Evolutionary conservation across 371 early-diverging fungal species (phyloP), one percentile per base, ranked within the genome.

Genomic region (Mortierella polycephala): DNA sequence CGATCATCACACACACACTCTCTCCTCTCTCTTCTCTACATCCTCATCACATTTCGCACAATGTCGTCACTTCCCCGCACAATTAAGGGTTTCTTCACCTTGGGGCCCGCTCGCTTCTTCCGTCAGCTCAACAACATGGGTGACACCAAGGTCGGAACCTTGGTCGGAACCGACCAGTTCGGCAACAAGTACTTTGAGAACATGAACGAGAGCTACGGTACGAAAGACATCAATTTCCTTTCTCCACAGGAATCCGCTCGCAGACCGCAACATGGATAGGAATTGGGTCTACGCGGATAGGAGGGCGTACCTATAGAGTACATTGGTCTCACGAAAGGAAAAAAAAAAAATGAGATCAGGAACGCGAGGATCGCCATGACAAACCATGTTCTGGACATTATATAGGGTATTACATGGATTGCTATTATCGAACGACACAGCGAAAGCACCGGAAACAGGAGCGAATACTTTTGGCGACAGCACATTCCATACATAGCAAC

Each of bases 161-260:
- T 95, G 50, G 88, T 96, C 46, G 98, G 98, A 50, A 86, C 81
- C 44, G 98, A 98, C 83, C 74, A 83, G 61, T 85, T 90, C 62
- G 98, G 98, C 76, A 98, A 98, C 90, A 89, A 92, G 74, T 98
- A 95, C 89, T 98, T 86, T 73, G 92, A 92, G 81, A 95, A 96
- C 86, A 82, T 86, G n/a, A 86, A 91, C 55, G 96, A 97, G 86
- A 86, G 94, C 75, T 93, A 87, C 45, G 89, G 93, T 91, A 81
- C 71, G 83, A 30, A 30, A 30, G 79, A 54, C 44, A 45, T 9
- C 42, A 4, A 14, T 6, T 30, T 14, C 13, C 40, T 12, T 58
- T 37, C 69, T 16, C 41, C 12, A 59, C 14, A 59, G 45, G 45
- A 57, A 18, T 7, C 20, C 30, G 30, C 4, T 2, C 30, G 4